These are phyloP conservation scores for Lentinula sp. DNA, from an alignment of 768 basidiomycete species.

Conservation along the genomic window DNA sequence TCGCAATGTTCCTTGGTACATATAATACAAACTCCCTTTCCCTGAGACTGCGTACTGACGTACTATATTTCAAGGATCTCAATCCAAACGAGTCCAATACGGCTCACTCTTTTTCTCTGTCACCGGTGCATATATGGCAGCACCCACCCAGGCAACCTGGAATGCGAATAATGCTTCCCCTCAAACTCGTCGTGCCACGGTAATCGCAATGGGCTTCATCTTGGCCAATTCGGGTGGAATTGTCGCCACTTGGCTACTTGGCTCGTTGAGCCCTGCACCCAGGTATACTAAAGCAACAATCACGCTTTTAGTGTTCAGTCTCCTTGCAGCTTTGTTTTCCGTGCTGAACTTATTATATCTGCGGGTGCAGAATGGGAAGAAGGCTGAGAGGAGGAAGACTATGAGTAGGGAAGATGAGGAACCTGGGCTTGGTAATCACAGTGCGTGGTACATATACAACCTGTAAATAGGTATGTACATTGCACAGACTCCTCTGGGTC, in stretches of 20 bases:
- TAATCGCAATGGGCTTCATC: constrained; percentile 51
- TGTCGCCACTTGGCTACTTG: constrained; percentile 55
- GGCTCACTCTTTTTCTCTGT: constrained; percentile 52
- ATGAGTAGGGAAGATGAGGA: constrained; percentile 15
- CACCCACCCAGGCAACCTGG: constrained; percentile 54
- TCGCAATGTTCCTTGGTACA: constrained; percentile 31
- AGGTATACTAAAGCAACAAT: constrained; percentile 15
- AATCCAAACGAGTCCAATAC: constrained; percentile 36
- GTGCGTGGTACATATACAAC: constrained; percentile 24
- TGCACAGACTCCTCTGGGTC: too few relatives aligned
- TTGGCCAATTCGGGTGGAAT: constrained; percentile 57
- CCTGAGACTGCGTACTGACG: too few relatives aligned
- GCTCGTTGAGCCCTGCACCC: constrained; percentile 22
- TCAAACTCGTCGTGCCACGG: constrained; percentile 49
- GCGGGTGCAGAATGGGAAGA: constrained; percentile 16
- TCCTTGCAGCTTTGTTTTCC: constrained; percentile 15
- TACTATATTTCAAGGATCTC: constrained; percentile 21
- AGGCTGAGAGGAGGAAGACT: constrained; percentile 15
- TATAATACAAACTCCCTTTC: not conserved
- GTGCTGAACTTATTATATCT: constrained; percentile 19
- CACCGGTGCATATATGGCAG: constrained; percentile 43
- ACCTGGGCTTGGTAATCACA: constrained; percentile 18
- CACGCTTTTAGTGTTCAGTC: constrained; percentile 8
- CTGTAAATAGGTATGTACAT: constrained; percentile 10
- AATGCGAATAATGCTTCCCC: constrained; percentile 56